Evolutionary conservation across 2,329 filamentous ascomycete species (phyloP), one percentile per base, ranked within the genome.

Genomic region (Stagonosporopsis chrysanthemi): DNA sequence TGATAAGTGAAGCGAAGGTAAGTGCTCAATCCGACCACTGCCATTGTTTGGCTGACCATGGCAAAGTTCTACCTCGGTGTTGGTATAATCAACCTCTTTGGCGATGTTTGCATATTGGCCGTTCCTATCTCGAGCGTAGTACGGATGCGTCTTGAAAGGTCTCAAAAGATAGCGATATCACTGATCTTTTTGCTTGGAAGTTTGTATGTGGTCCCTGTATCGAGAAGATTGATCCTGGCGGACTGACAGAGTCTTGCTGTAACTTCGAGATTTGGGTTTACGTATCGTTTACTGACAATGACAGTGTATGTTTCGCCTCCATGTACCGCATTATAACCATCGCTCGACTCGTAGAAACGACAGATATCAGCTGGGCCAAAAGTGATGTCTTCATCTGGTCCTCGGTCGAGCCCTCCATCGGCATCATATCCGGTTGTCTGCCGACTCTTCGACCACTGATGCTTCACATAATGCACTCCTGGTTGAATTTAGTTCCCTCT

Each of bases 321-420:
- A 59, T 69, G 8, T 69, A 69, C 44, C 66, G 68, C 22, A 68
- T 70, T 59, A 64, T 70, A 17, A 68, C 64, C 29, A 65, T 68
- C 15, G 46, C 59, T 0, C 60, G 52, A 5, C 60, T 70, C n/a
- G 63, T 66, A 11, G 44, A 40, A 24, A 57, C 61, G 9, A 58
- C 29, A 19, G 67, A 70, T 38, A 66, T 70, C 39, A 67, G 64
- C 44, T 71, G 67, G 66, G 64, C 68, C 2, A 71, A 67, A 49
- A 65, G 61, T 52, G 66, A 69, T 31, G 66, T 69, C n/a, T 69
- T 69, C 56, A 68, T 71, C 48, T 71, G 68, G 68, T 65, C 63
- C 2, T 59, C 52, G 11, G 65, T 71, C 29, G 68, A 71, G 28
- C 68, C 66, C 0, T 66, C 64, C 2, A 56, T 70, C 17, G 68